Base-by-base conservation (phyloP, 495 filamentous ascomycete genomes). In the Paragyromitra xinjiangensis region DNA sequence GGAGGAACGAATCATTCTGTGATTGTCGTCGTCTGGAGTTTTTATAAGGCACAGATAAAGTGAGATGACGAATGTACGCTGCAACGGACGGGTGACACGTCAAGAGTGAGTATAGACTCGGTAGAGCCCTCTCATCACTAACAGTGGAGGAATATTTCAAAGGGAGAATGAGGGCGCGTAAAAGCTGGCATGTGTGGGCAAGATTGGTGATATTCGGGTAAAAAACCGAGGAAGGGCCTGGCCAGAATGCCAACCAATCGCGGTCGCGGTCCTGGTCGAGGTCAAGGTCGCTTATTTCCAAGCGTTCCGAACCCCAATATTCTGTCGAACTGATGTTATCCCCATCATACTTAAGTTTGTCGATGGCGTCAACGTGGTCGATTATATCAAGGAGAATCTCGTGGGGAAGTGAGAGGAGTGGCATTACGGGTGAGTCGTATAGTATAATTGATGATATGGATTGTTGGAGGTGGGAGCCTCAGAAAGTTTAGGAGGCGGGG, bases 341-440 rank as follows among this genome's bases (percentile, higher is more conserved):
- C 12, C 19, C 12, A n/a, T 39, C 1, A 39, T 5, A 1, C 14
- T 19, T 34, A 39, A 5, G 1, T 12, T 39, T 19, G n/a, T 62
- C 58, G 29, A 29, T 8, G 2, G 16, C 26, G 39, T 6, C 14
- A 16, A 69, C 39, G 48, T 61, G 11, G 12, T 40, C 53, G 65
- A 69, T 69, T 4, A 69, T 56, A 12, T 39, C 40, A 2, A 50
- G 12, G 19, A 69, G 53, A 29, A 69, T 19, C 67, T 61, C 53
- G n/a, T 29, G 7, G 16, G 48, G 44, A 6, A 55, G 48, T 19
- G 48, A 65, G 44, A 67, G 64, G 64, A 67, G 64, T 40, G 64
- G 64, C 64, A 53, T 67, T 39, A 26, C 5, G 6, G 45, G 14
- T 2, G 24, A 19, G 55, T 67, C 4, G 29, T 53, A 62, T 16